Percentiles rank a stretch among this genome's conserved stretches.
Conservation (phyloP, 257 asterid species). For the Asclepias syriaca region DNA sequence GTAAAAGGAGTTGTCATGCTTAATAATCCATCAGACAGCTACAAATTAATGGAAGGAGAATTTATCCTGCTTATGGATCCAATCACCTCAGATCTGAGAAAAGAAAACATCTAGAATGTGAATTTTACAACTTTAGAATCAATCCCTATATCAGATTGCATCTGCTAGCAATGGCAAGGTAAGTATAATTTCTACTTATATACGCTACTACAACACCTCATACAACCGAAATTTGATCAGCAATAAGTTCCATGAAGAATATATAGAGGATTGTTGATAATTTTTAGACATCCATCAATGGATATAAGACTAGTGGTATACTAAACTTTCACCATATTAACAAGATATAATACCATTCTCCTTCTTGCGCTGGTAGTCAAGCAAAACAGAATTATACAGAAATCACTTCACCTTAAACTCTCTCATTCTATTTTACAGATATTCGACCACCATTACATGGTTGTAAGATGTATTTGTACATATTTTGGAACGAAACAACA, state of each 20-base stretch:
- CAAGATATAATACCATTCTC: not conserved
- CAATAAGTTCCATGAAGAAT: not conserved
- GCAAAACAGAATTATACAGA: not conserved
- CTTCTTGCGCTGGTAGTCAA: not conserved
- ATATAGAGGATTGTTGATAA: not conserved
- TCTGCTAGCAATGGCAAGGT: not conserved
- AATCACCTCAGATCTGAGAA: not conserved
- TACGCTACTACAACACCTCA: not conserved
- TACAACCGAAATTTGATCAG: not conserved
- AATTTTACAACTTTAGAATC: not conserved
- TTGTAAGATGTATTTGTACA: conserved; percentile 6
- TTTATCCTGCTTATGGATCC: not conserved
- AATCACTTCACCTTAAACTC: not conserved
- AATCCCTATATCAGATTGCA: not conserved
- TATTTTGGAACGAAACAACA: not conserved
- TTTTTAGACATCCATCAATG: not conserved
- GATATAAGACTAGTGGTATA: not conserved
- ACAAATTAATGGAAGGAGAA: not conserved
- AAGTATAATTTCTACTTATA: not conserved
- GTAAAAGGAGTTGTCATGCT: not conserved
- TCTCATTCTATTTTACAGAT: not conserved
- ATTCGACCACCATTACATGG: not conserved
- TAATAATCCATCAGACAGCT: not conserved
- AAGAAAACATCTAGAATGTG: not conserved
- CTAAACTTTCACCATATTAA: not conserved